Evolutionary conservation across 2,329 filamentous ascomycete species (phyloP), one percentile per base, ranked within the genome.

Genomic region (Scorias spongiosa): DNA sequence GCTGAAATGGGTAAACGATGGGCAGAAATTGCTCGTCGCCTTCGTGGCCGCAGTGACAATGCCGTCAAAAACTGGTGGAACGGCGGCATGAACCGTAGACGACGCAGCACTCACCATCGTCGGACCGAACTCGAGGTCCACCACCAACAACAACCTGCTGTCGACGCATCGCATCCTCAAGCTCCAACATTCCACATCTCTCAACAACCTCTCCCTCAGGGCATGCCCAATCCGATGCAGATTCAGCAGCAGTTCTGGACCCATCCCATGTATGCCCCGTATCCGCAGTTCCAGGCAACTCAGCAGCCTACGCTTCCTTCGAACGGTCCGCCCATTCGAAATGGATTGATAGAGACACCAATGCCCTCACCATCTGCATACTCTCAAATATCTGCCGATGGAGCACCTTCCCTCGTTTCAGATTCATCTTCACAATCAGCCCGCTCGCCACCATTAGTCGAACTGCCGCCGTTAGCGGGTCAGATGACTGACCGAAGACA

Each of bases 11-110:
- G 87, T 49, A 89, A 87, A 68, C 78, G 83, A 45, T 95, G 88
- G 88, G 88, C 88, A 2, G 86, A 95, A 59, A 95, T 95, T 57
- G 85, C 88, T 39, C 75, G 88, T 51, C 72, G 78, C 39, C 72
- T 95, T 15, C 74, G 81, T 44, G 86, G 86, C 51, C 81, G 88
- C 57, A 93, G 87, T 62, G 88, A 95, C 68, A 95, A 95, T 57
- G 83, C 85, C 26, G 85, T 95, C 50, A 95, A 95, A 75, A 95
- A 95, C 64, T 95, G 87, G 86, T 94, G 84, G 84, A 94, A 94
- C 60, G 87, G 88, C 41, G 84, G 81, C 60, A 83, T 88, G 73
- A 94, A 94, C 66, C 78, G 87, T 56, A 74, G 81, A 56, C 65
- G 66, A 56, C 64, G 68, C 48, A 63, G 44, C 52, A 62, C 59